These are phyloP conservation scores for Tilletia setariae DNA, from an alignment of 1,284 basidiomycete genomes.

Conservation along the genomic window DNA sequence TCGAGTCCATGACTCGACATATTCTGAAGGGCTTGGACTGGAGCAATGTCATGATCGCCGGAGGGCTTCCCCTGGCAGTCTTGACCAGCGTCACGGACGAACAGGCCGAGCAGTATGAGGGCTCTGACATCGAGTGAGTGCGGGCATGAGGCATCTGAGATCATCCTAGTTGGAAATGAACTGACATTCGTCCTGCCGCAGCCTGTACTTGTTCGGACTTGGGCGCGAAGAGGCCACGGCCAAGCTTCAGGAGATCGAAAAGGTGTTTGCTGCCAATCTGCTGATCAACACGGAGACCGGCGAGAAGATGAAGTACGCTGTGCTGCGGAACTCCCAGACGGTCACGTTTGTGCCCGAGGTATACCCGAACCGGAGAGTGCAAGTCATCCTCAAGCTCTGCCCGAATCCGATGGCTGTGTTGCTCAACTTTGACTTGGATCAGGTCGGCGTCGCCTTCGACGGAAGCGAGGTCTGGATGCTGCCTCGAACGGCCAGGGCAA, in stretches of 20 bases:
- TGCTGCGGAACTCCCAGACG: constrained; percentile 20
- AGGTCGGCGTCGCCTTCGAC: constrained; percentile 22
- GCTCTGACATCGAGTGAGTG: constrained; percentile 18
- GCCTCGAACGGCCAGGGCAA: constrained; percentile 22
- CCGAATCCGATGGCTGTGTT: constrained; percentile 21
- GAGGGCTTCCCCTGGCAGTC: constrained; percentile 15
- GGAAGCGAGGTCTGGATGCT: constrained; percentile 29
- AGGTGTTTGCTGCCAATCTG: constrained; percentile 10
- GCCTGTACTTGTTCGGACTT: constrained; percentile 17
- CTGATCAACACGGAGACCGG: not conserved
- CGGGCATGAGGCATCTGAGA: not conserved
- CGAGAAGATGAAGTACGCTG: not conserved
- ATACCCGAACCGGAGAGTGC: constrained; percentile 23
- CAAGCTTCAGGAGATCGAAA: constrained; percentile 17
- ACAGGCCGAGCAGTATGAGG: not conserved
- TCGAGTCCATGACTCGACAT: constrained; percentile 6
- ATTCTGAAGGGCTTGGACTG: constrained; percentile 17
- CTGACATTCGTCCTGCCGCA: not conserved
- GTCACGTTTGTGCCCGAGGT: constrained; percentile 20
- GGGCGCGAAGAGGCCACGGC: constrained; percentile 1
- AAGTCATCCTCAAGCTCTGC: constrained; percentile 26
- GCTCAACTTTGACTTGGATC: constrained; percentile 29
- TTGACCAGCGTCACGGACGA: constrained; percentile 15
- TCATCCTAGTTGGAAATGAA: not conserved
- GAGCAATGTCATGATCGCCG: constrained; percentile 15